These are phyloP conservation scores for Verbascum thapsus DNA, from an alignment of 257 asterid species.

Conservation along the genomic window DNA sequence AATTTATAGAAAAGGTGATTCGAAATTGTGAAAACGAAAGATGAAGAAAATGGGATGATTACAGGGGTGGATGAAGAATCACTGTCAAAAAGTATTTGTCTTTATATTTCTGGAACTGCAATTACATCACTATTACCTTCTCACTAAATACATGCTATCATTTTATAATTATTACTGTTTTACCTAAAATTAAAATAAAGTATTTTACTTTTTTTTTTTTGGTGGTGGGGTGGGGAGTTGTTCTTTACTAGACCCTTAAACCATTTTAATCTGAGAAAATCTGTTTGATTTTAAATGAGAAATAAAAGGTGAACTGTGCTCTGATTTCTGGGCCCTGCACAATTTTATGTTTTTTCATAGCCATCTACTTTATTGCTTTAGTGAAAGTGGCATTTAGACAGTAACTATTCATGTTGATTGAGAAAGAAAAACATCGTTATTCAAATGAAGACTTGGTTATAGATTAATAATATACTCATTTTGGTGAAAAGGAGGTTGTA, in stretches of 20 bases:
- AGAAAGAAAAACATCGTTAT: no score
- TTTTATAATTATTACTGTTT: conserved; percentile 29
- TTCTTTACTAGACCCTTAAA: conserved; percentile 10
- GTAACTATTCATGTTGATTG: conserved; percentile 17
- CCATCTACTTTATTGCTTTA: no score
- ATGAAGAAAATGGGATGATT: conserved; percentile 25
- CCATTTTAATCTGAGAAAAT: no score
- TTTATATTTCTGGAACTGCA: conserved; percentile 15
- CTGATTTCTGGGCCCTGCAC: conserved; percentile 24
- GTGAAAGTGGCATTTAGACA: conserved; percentile 35
- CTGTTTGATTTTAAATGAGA: conserved; percentile 17
- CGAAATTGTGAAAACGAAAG: conserved; percentile 21
- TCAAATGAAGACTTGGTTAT: background rate
- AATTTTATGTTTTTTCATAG: conserved; percentile 10
- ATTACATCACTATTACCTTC: conserved; percentile 13
- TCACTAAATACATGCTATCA: conserved; percentile 1
- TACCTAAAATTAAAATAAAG: background rate
- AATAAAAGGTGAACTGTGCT: background rate
- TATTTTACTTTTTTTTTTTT: no score
- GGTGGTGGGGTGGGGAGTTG: background rate
- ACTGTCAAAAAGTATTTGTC: conserved; percentile 30
- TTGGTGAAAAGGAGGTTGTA: no score
- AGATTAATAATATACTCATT: background rate
- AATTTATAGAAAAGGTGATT: conserved; percentile 33
- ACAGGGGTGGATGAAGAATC: conserved; percentile 39